Evolutionary conservation across 345 rosid genomes (phyloP), one percentile per base, ranked within the genome.

Genomic region (Mallotus nudiflorus): DNA sequence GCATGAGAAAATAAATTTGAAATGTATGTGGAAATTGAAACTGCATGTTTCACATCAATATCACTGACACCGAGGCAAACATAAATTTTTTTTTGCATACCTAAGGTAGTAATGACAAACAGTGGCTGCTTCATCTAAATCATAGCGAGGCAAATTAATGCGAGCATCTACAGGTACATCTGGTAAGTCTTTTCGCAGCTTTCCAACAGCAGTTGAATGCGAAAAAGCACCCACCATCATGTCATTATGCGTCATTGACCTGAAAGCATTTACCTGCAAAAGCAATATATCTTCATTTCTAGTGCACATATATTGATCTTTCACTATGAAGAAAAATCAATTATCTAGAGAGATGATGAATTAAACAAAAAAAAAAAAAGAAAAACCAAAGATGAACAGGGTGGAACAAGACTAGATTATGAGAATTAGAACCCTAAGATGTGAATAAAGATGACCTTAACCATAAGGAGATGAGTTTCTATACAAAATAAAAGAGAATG

Each of bases 151-250:
- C 65, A 90, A 80, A 55, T 76, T 61, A 54, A 78, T 75, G 61
- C 96, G 99, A 27, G 97, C 92, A 82, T 79, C 96, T 35, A 61
- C 75, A 22, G 99, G 97, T 73, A 92, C 94, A 82, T 95, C 92
- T 73, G 99, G 99, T 73, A 92, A 80, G 69, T 92, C 89, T 85
- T 82, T 70, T 6, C 94, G 96, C 68, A 95, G 87, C 77, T 92
- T 95, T 50, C 97, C 98, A 37, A 92, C 97, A 42, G 99, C 97
- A 18, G 96, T 92, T 79, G 99, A 95, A 77, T 92, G 90, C 52
- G 97, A 87, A 83, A 90, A 94, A 69, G 97, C 91, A 69, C 97
- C 97, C 51, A 92, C 91, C 97, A 94, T 94, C 99, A 92, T 91
- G 70, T 85, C 89, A 75, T 94, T 80, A 74, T 90, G 97, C 91